These are phyloP conservation scores for Oxytropis ochrocephala DNA, from an alignment of 306 rosid species.

Conservation along the genomic window DNA sequence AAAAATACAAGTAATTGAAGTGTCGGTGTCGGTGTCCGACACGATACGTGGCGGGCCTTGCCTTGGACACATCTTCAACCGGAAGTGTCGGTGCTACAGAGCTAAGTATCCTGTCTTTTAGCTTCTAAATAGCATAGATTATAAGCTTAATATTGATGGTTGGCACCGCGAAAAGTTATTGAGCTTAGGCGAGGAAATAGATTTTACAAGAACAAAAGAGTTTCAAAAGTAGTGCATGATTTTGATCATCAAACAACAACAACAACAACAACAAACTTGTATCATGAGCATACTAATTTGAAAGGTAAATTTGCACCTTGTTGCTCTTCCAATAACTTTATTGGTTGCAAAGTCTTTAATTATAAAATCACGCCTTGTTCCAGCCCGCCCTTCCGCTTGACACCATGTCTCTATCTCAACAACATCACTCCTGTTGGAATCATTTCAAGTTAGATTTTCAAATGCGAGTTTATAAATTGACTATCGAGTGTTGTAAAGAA, in stretches of 20 bases:
- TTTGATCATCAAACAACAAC: not conserved
- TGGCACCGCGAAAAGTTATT: not conserved
- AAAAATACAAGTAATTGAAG: too few species aligned
- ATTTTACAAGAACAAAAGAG: not conserved
- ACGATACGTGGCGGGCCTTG: too few species aligned
- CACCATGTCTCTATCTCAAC: slow-evolving; percentile 97
- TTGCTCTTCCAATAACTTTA: slow-evolving; percentile 91
- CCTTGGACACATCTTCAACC: too few species aligned
- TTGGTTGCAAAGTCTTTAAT: slow-evolving; percentile 61
- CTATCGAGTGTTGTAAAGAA: not conserved
- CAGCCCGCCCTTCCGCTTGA: slow-evolving; percentile 89
- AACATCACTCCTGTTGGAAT: slow-evolving; percentile 77
- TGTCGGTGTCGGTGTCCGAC: too few species aligned
- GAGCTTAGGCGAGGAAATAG: not conserved
- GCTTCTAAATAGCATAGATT: not conserved
- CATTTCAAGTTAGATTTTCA: slow-evolving; percentile 5
- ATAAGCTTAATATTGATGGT: not conserved
- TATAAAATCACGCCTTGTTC: slow-evolving; percentile 94
- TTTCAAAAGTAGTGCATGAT: not conserved
- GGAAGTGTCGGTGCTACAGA: too few species aligned
- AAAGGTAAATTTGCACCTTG: slow-evolving; percentile 45
- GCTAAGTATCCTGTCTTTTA: not conserved
- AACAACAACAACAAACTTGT: not conserved
- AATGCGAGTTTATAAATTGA: not conserved
- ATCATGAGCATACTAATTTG: not conserved